Percentiles rank a stretch among this genome's conserved stretches.
phyloP scores from a whole-genome alignment of 192 early-diverging fungal genomes.

The Linnemannia schmuckeri region DNA sequence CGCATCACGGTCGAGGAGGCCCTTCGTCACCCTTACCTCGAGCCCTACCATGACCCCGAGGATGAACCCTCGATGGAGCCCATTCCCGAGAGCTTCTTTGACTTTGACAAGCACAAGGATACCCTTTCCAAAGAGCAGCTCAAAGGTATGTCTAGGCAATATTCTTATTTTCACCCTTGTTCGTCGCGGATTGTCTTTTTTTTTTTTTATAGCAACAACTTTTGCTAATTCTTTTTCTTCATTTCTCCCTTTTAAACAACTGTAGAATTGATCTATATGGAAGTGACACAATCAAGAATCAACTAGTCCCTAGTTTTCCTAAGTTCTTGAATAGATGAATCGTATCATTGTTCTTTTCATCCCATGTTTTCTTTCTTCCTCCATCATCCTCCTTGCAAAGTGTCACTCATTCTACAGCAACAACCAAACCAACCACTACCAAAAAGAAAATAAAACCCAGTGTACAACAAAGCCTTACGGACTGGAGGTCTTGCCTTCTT shows the following conservation, averaged over 20 bases:
- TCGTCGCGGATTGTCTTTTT: not conserved
- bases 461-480: too few species aligned
- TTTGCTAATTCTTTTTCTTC: not conserved
- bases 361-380: too few species aligned
- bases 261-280: slow-evolving; percentile 47
- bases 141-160: slow-evolving; percentile 63
- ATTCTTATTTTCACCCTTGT: not conserved
- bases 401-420: too few species aligned
- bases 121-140: slow-evolving; percentile 84
- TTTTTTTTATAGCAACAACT: not conserved
- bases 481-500: too few species aligned
- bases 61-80: slow-evolving; percentile 83
- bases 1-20: slow-evolving; percentile 94
- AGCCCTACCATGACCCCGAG: slow-evolving; percentile 78
- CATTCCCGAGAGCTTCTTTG: slow-evolving; percentile 84
- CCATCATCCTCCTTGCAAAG: too few species aligned
- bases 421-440: not conserved
- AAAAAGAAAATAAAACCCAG: not conserved
- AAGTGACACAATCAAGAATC: slow-evolving; percentile 45
- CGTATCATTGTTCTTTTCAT: too few species aligned
- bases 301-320: not conserved
- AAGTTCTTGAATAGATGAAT: too few species aligned
- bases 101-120: slow-evolving; percentile 90
- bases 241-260: not conserved
- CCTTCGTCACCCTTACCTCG: slow-evolving; percentile 91